A percentile compares a stretch with the other conserved stretches of the same genome.
These are phyloP conservation scores for Tetrahymena elliotti DNA, from an alignment of 73 alveolate genomes.

Conservation along the genomic window DNA sequence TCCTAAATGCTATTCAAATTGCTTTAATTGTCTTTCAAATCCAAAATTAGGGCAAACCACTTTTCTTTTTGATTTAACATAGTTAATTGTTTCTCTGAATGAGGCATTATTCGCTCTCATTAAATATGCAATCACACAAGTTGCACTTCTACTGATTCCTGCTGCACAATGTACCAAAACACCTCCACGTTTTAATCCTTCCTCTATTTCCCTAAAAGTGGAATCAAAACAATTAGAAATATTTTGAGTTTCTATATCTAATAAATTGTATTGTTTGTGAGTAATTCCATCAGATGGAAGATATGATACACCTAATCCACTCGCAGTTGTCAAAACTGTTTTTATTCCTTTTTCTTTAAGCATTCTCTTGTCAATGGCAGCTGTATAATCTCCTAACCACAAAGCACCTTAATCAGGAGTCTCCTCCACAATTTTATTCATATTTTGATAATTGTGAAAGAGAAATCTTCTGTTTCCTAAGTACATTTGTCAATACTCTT, in stretches of 20 bases:
- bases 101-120: constrained; percentile 71
- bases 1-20: constrained; percentile 56
- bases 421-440: neutral
- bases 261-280: neutral
- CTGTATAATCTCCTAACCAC: neutral
- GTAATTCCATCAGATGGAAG: neutral
- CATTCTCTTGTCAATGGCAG: neutral
- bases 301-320: neutral
- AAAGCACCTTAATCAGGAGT: neutral
- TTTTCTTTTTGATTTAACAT: constrained; percentile 67
- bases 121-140: constrained; percentile 82
- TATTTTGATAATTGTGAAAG: neutral
- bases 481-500: neutral
- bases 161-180: constrained; percentile 84
- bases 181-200: constrained; percentile 52
- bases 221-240: constrained; percentile 50
- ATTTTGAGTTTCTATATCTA: constrained; percentile 50
- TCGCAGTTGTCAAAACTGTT: neutral
- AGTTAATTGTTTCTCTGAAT: constrained; percentile 61
- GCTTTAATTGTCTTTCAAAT: constrained; percentile 62
- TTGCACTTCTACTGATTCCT: constrained; percentile 87
- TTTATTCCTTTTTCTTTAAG: neutral
- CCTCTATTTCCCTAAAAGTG: constrained; percentile 34
- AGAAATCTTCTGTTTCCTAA: neutral
- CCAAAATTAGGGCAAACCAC: constrained; percentile 85